A percentile compares a stretch with the other conserved stretches of the same genome.
These are phyloP conservation scores for Murraya koenigii DNA, from an alignment of 345 rosid species.

Conservation along the genomic window DNA sequence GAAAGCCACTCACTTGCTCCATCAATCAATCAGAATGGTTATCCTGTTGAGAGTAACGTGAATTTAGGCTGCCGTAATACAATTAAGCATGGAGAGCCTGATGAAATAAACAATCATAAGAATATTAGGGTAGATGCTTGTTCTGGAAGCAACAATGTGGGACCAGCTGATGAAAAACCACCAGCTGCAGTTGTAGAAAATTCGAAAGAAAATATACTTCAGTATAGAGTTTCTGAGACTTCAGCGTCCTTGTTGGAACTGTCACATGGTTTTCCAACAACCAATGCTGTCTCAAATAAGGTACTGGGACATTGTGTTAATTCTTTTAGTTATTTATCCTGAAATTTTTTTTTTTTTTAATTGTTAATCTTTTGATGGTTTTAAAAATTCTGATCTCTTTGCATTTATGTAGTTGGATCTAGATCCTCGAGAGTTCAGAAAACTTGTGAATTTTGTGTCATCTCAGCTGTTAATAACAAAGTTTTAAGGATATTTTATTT, in stretches of 20 bases:
- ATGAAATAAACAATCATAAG: constrained; percentile 12
- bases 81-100: constrained; percentile 11
- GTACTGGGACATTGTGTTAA: constrained; percentile 20
- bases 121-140: constrained; percentile 27
- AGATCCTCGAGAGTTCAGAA: background rate
- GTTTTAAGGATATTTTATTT: background rate
- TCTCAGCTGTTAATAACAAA: background rate
- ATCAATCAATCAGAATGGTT: constrained; percentile 3
- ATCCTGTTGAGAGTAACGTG: constrained; percentile 19
- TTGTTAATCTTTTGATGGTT: background rate
- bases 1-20: constrained; percentile 13
- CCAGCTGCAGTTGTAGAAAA: constrained; percentile 14
- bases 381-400: background rate
- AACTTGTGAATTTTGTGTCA: background rate
- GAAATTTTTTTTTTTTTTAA: background rate
- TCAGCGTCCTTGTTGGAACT: constrained; percentile 23
- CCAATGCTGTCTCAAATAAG: constrained; percentile 20
- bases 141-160: constrained; percentile 16
- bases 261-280: constrained; percentile 7
- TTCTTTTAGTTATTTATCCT: background rate
- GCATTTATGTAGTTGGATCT: background rate
- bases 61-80: constrained; percentile 6
- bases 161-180: constrained; percentile 8
- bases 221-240: constrained; percentile 22
- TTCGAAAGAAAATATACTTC: constrained; percentile 20